Evolutionary conservation across 2,329 filamentous ascomycete species (phyloP), one percentile per base, ranked within the genome.

Genomic region (Epichloe gansuensis): DNA sequence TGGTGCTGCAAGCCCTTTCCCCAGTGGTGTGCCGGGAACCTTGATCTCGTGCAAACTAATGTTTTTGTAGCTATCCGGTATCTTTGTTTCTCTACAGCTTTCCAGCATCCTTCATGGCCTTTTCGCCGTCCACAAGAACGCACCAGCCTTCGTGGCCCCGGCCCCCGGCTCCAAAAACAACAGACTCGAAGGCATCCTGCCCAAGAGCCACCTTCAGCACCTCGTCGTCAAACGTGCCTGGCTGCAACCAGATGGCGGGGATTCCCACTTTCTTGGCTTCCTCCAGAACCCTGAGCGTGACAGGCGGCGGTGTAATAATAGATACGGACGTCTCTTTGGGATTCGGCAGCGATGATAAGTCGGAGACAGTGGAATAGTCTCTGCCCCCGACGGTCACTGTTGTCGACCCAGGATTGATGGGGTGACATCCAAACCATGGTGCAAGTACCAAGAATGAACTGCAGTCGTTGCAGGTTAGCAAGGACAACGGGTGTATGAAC

Each of bases 361-460:
- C 83, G 1, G 84, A 65, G 23, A 86, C 72, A 2, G 89, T 85
- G 31, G 77, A 61, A 69, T 89, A 80, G 49, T 78, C 71, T 57
- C 75, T 72, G 42, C 72, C 69, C 46, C 62, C 63, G 34, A 88
- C 80, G n/a, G 74, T 72, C 63, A 96, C 85, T 53, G 75, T 73
- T 6, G 82, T 64, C 3, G 79, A 72, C 47, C 76, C 75, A 0
- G 91, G 91, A 70, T 97, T 96, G 67, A 97, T 78, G 9, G 91
- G 1, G 83, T 89, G 4, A 85, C 88, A 7, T 85, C 81, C 42
- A 97, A 79, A 39, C 76, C 75, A 70, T 89, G 88, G 37, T 75
- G 66, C 52, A 88, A 78, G 69, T 97, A 97, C 91, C 91, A 97
- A 13, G 80, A 80, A 65, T 96, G 88, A 59, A 97, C 90, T 94